phyloP scores from a whole-genome alignment of 2,329 filamentous ascomycete species.

The Aspergillus unguis region DNA sequence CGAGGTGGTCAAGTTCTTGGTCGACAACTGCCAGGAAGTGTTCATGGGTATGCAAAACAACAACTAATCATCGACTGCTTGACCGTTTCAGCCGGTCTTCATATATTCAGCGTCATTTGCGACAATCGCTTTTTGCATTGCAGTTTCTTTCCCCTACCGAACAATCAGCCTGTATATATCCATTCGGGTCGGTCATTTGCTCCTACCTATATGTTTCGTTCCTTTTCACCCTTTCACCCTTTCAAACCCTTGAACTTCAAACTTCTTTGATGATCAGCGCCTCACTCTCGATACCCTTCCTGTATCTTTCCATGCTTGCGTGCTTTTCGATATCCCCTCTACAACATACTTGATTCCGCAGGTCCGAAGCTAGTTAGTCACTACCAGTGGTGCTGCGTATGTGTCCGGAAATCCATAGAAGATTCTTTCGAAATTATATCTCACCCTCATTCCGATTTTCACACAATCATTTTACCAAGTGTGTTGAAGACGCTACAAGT shows the following conservation, averaged over 20 bases:
- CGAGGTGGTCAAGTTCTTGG: conserved; percentile 82
- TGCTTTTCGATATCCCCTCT: conserved; percentile 12
- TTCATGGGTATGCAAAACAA: conserved; percentile 54
- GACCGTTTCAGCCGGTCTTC: neutral
- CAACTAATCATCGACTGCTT: conserved; percentile 1
- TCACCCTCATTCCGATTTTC: too few relatives aligned
- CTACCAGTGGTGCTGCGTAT: conserved; percentile 6
- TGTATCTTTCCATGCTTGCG: conserved; percentile 18
- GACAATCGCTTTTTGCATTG: neutral
- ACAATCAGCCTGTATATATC: conserved; percentile 27
- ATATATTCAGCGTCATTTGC: neutral
- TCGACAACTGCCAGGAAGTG: conserved; percentile 82
- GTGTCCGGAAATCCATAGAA: neutral
- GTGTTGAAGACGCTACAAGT: too few relatives aligned
- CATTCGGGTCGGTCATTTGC: conserved; percentile 3
- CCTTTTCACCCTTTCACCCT: conserved; percentile 2
- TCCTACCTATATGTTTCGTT: neutral
- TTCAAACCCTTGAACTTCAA: conserved; percentile 1
- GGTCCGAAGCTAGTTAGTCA: conserved; percentile 32
- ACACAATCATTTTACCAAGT: too few relatives aligned
- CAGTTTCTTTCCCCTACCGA: conserved; percentile 9
- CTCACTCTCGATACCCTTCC: conserved; percentile 33
- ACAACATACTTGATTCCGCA: conserved; percentile 24
- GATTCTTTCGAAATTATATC: too few relatives aligned
- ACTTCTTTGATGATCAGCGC: conserved; percentile 25